A percentile compares a stretch with the other conserved stretches of the same genome.
Evolutionary conservation across 306 rosid species (phyloP).

Genomic region (Malus asiatica): DNA sequence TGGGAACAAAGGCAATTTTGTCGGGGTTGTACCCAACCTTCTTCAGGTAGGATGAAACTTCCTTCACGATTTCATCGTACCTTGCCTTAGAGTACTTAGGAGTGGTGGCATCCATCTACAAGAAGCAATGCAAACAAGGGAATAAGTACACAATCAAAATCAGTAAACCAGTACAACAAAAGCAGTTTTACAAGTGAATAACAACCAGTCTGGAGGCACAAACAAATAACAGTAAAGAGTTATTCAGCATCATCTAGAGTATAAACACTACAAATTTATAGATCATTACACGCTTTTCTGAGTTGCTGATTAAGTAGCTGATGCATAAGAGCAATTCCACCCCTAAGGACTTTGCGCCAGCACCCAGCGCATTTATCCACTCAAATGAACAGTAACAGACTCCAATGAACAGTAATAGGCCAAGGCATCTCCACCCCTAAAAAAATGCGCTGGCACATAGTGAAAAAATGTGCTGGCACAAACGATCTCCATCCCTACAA

Average conservation of each 20-base stretch:
- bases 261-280: too few relatives aligned
- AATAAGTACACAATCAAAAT: neutral
- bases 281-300: too few relatives aligned
- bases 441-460: too few relatives aligned
- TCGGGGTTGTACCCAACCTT: slow-evolving; percentile 33
- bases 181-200: neutral
- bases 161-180: neutral
- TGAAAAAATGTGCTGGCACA: too few relatives aligned
- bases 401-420: too few relatives aligned
- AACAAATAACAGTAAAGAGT: neutral
- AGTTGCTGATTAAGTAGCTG: fast-evolving
- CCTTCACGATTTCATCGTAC: slow-evolving; percentile 31
- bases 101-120: slow-evolving; percentile 30
- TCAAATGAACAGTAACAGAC: too few relatives aligned
- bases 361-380: too few relatives aligned
- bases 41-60: slow-evolving; percentile 30
- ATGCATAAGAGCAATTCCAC: too few relatives aligned
- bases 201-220: neutral
- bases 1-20: slow-evolving; percentile 27
- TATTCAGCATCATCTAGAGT: too few relatives aligned
- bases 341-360: too few relatives aligned
- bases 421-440: too few relatives aligned
- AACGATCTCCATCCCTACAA: too few relatives aligned
- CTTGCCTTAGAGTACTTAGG: slow-evolving; percentile 29
- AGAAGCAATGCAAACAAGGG: neutral